Evolutionary conservation across 2,329 filamentous ascomycete species (phyloP), one percentile per base, ranked within the genome.

Genomic region (Pyrenophora teres): DNA sequence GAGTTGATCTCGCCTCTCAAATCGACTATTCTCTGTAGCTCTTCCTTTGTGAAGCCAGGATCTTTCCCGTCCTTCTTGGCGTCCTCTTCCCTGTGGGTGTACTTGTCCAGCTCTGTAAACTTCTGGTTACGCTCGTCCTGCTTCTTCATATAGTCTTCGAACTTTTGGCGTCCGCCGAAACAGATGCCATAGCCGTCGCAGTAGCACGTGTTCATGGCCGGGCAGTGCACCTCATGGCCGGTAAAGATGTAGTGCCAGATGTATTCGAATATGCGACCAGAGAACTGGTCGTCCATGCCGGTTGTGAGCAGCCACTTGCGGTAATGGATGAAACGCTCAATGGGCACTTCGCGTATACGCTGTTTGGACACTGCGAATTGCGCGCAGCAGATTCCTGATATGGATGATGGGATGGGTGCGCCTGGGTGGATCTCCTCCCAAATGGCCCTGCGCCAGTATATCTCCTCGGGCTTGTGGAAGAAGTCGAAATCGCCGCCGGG

Each of bases 121-220:
- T 75, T 65, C 23, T 75, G 68, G 18, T 77, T 69, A 46, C 75
- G 73, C 32, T 75, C 59, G 31, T 73, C 76, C 36, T 76, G 70
- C 47, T 80, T 65, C 46, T 78, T 75, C 47, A 81, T 77, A 65
- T 77, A 85, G 6, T 76, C 68, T 30, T 80, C 73, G 46, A 80
- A 84, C 47, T 77, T 73, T 12, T 76, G 68, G 23, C 77, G 74
- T 3, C 75, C 76, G 16, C 79, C 81, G 56, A 86, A 87, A 59
- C 85, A 87, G 13, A 86, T 72, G 0, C 85, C 85, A 53, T 84
- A 87, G 4, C 82, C 84, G 53, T 87, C 84, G 67, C 85, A 87
- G 56, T 86, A 85, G 71, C 85, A 74, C 0, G 70, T 66, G 52
- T 74, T 73, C 61, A 67, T 65, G n/a, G 71, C 67, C 5, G 72